Percentiles rank a stretch among this genome's conserved stretches.
phyloP scores from a whole-genome alignment of 208 protist species.

The Blastocrithidia nonstop region DNA sequence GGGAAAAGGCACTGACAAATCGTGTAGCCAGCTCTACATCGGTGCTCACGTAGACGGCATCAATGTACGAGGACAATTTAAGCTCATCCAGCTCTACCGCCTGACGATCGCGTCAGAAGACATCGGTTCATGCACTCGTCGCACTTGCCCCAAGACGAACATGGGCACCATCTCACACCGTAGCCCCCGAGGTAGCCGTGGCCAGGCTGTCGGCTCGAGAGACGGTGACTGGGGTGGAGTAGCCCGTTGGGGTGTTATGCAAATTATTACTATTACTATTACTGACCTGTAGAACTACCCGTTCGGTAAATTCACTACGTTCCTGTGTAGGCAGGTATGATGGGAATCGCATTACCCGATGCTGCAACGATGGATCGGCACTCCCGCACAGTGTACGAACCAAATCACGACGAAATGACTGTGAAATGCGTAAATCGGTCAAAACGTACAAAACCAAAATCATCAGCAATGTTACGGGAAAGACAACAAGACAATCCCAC shows the following conservation, averaged over 20 bases:
- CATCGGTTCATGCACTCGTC: background rate
- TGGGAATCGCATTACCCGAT: background rate
- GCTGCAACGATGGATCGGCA: background rate
- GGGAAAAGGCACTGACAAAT: constrained; percentile 4
- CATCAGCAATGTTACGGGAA: background rate
- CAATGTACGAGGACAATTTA: constrained; percentile 7
- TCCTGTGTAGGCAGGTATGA: background rate
- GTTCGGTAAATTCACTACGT: too few relatives aligned
- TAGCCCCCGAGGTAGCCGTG: background rate
- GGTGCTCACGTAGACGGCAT: constrained; percentile 6
- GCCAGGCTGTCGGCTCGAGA: background rate
- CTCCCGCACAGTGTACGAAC: background rate
- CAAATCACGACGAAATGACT: background rate
- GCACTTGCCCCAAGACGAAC: background rate
- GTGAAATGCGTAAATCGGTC: background rate
- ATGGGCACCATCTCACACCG: background rate
- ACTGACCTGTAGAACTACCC: too few relatives aligned
- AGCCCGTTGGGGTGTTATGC: background rate
- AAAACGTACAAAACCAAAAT: background rate
- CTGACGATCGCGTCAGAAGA: background rate
- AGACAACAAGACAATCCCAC: background rate
- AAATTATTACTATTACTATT: too few relatives aligned
- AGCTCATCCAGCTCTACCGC: background rate
- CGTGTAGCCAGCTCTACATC: constrained; percentile 16
- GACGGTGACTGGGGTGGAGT: background rate